These are phyloP conservation scores for Leishmania major DNA, from an alignment of 208 protist genomes.

Conservation along the genomic window DNA sequence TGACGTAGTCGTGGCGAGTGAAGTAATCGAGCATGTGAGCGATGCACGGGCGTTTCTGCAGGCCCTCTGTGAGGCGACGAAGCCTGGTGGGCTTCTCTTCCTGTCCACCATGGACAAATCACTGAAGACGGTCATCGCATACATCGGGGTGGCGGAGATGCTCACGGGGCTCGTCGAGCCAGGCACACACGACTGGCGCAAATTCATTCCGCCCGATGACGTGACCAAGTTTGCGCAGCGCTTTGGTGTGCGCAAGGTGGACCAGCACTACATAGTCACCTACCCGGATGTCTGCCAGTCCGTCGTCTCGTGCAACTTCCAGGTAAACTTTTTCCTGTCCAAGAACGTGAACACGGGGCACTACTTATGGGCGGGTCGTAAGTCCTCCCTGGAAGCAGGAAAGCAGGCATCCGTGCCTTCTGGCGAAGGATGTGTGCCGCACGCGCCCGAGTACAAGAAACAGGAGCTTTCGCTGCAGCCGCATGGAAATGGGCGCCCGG, in stretches of 20 bases:
- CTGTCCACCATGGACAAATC: constrained; percentile 95
- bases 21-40: constrained; percentile 95
- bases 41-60: constrained; percentile 86
- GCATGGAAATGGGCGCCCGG: neutral
- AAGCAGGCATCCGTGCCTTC: neutral
- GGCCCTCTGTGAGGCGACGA: constrained; percentile 74
- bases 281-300: constrained; percentile 72
- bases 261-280: constrained; percentile 70
- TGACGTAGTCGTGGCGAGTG: constrained; percentile 90
- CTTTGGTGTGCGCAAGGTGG: constrained; percentile 63
- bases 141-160: constrained; percentile 88
- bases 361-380: constrained; percentile 85
- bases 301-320: constrained; percentile 51
- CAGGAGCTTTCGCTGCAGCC: neutral
- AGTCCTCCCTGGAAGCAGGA: constrained; percentile 22
- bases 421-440: neutral
- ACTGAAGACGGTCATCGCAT: constrained; percentile 63
- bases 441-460: neutral
- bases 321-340: constrained; percentile 72
- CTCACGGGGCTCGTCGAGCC: constrained; percentile 78
- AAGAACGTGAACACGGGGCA: constrained; percentile 71
- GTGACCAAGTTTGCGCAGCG: constrained; percentile 53
- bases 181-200: constrained; percentile 93
- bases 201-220: constrained; percentile 88
- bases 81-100: constrained; percentile 86